Evolutionary conservation across 2,329 filamentous ascomycete genomes (phyloP).

Genomic region (Neopestalotiopsis sp.): DNA sequence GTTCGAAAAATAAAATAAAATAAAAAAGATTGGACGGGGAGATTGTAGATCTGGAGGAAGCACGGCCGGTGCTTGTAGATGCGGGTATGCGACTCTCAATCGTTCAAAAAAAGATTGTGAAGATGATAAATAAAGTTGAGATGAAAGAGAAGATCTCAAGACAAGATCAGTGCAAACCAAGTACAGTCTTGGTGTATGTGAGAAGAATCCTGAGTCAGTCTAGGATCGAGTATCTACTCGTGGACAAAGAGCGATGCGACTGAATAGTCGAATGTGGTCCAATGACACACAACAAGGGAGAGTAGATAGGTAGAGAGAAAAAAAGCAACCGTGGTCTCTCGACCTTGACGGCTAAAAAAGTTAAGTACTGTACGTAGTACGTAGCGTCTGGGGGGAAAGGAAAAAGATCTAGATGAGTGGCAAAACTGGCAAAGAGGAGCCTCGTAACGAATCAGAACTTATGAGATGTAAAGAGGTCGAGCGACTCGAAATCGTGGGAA

Average conservation of each 20-base stretch:
- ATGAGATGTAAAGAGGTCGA: not conserved
- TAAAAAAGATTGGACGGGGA: not conserved
- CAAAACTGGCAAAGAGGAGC: slow-evolving; percentile 17
- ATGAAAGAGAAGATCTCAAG: not conserved
- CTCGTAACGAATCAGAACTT: slow-evolving; percentile 8
- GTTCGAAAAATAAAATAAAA: not conserved
- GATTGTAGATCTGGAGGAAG: not conserved
- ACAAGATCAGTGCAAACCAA: not conserved
- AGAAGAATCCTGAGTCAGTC: not conserved
- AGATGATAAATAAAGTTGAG: not conserved
- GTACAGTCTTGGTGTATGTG: not conserved
- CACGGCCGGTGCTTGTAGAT: not conserved
- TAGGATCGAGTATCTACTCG: not conserved
- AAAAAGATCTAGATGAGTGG: not conserved
- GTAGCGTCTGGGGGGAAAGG: not conserved
- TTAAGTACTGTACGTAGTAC: not conserved
- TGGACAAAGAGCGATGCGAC: slow-evolving; percentile 1
- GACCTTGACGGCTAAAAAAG: not conserved
- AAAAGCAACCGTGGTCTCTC: slow-evolving; percentile 34
- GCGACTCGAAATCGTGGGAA: not conserved
- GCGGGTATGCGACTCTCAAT: not conserved
- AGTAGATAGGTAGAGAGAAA: slow-evolving; percentile 16
- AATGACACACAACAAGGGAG: slow-evolving; percentile 19
- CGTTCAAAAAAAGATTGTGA: not conserved
- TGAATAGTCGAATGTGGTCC: slow-evolving; percentile 15